Evolutionary conservation across 2,329 filamentous ascomycete species (phyloP), one percentile per base, ranked within the genome.

Genomic region (Epichloe scottii): DNA sequence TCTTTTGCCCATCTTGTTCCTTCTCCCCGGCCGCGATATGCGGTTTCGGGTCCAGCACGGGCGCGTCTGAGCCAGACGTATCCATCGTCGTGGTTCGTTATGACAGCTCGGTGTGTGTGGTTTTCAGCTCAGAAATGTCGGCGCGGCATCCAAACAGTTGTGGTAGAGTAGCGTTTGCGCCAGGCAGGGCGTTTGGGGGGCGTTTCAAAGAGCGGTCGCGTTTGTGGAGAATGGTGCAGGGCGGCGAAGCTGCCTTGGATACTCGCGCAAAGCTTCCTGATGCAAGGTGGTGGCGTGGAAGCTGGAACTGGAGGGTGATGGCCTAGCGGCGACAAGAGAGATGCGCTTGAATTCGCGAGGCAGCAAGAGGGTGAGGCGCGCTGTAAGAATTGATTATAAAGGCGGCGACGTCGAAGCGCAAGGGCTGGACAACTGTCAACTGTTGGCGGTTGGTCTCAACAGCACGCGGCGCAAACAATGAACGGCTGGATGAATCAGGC

Each of bases 61-160:
- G 58, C 50, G 64, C 61, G 60, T 75, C 68, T 54, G 70, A 63
- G 44, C 63, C 65, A 55, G 73, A 71, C 58, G 75, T 75, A 56
- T 75, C 71, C 75, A 79, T 78, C 61, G 70, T 70, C 71, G 73
- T 71, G 68, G 72, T 73, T 67, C 37, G 42, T 12, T n/a, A 34
- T 17, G 21, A 50, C 33, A 33, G 19, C 12, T 50, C 33, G 19
- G n/a, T 15, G 35, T 53, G 33, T 46, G n/a, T 14, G 14, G 5
- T 14, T 38, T 44, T 15, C n/a, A 21, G 33, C 33, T 46, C 21
- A 44, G 10, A 38, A 33, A 19, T 26, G 17, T 50, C 14, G 42
- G 47, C 43, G 47, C 47, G 30, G 19, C 47, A 50, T 46, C 35
- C 40, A 41, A 40, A 60, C 54, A 53, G 57, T 52, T 55, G 56